Evolutionary conservation across 2,329 filamentous ascomycete genomes (phyloP).

Genomic region (Penicillium sp.): DNA sequence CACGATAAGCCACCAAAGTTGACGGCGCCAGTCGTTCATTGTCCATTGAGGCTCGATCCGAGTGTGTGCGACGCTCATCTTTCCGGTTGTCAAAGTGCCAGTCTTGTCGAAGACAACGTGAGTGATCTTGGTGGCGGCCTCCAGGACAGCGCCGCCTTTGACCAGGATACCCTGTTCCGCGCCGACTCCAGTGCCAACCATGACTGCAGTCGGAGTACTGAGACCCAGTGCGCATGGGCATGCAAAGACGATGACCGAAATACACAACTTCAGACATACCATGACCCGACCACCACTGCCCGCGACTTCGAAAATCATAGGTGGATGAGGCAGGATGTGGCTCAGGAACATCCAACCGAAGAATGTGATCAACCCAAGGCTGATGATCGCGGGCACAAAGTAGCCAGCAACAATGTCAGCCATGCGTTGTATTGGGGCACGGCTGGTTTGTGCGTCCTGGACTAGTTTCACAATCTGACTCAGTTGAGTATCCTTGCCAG

Average conservation of each 20-base stretch:
- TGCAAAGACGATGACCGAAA: constrained; percentile 97
- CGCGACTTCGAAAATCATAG: constrained; percentile 79
- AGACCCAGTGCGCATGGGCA: constrained; percentile 96
- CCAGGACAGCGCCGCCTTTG: constrained; percentile 90
- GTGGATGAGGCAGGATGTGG: constrained; percentile 80
- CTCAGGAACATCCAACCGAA: constrained; percentile 92
- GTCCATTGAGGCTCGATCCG: constrained; percentile 71
- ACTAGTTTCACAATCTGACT: constrained; percentile 99
- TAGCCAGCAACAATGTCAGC: constrained; percentile 90
- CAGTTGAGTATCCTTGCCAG: constrained; percentile 91
- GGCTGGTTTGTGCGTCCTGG: constrained; percentile 91
- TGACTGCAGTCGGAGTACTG: constrained; percentile 93
- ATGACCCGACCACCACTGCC: constrained; percentile 88
- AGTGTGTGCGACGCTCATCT: constrained; percentile 84
- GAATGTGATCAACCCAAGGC: constrained; percentile 83
- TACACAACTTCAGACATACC: constrained; percentile 96
- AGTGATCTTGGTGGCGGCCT: constrained; percentile 85
- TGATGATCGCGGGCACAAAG: constrained; percentile 87
- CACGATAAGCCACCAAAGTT: constrained; percentile 93
- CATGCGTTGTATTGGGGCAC: constrained; percentile 90
- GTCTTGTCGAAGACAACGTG: constrained; percentile 95
- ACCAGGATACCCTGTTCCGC: constrained; percentile 97
- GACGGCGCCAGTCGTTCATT: constrained; percentile 65
- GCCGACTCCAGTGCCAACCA: constrained; percentile 97
- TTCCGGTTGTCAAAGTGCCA: constrained; percentile 88